Base-by-base conservation (phyloP, 495 filamentous ascomycete genomes). In the Hyaloscypha hepaticicola region DNA sequence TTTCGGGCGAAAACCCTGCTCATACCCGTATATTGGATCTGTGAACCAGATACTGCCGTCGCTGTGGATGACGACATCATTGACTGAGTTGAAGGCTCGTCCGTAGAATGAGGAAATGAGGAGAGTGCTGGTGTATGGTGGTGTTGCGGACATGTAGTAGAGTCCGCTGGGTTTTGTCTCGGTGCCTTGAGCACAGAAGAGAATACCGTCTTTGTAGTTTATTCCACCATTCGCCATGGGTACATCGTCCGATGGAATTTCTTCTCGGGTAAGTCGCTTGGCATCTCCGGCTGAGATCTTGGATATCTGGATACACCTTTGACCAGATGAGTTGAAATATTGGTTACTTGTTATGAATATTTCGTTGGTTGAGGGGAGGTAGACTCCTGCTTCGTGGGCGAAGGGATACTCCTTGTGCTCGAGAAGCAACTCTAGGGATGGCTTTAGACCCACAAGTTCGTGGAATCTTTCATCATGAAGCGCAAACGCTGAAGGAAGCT, bases 31-130 rank as follows among this genome's bases (percentile, higher is more conserved):
- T 9, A 74, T 76, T 1, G 84, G 83, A 66, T 88, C 84, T 1
- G 84, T 88, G 65, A 87, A 87, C 76, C 85, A 88, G 33, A 88
- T 73, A 8, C 80, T 77, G 3, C 80, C 78, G 64, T 83, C 85
- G 11, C 63, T 67, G 3, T 76, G 77, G 53, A 87, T 73, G 8
- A 77, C 75, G 0, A 82, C 77, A 67, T 88, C 85, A 61, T 87
- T 87, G 27, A 86, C 72, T 4, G 84, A 85, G 67, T 85, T 87
- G 73, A 88, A 87, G 19, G 77, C 77, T 9, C 83, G 80, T 25
- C 83, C 83, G 49, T 79, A 77, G 64, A 77, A 88, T 60, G 82
- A 80, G 38, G 27, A 76, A 19, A 80, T 60, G 1, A 81, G 11
- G 3, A 76, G 63, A n/a, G 41, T 38, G 0, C 76, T 70, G 24